Percentiles rank a stretch among this genome's conserved stretches.
These are phyloP conservation scores for Xylaria arbuscula DNA, from an alignment of 2,329 filamentous ascomycete genomes.

Conservation along the genomic window DNA sequence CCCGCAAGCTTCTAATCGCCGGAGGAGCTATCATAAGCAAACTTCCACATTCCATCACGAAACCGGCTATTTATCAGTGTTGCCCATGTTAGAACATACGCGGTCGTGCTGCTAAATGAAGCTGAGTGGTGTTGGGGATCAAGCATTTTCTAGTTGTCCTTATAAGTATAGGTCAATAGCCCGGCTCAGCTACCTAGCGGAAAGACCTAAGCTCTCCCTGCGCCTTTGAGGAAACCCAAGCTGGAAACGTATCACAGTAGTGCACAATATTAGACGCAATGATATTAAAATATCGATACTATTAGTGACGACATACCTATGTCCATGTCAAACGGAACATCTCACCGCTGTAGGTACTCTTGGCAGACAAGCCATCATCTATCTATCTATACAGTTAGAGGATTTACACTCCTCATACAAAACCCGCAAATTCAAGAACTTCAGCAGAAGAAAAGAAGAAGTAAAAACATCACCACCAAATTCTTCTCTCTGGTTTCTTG, in stretches of 20 bases:
- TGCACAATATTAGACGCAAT: too few relatives aligned
- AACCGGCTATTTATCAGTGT: neutral
- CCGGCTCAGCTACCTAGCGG: neutral
- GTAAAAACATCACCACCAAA: neutral
- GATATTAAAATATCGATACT: neutral
- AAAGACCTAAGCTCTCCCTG: neutral
- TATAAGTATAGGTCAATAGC: neutral
- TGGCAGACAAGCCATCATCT: conserved; percentile 12
- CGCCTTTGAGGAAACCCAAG: neutral
- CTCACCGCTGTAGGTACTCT: neutral
- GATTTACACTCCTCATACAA: neutral
- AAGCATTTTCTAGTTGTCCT: neutral
- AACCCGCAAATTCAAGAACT: neutral
- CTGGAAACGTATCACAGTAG: neutral
- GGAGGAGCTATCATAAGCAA: neutral
- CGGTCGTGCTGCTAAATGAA: too few relatives aligned
- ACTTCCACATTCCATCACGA: too few relatives aligned
- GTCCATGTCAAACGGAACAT: neutral
- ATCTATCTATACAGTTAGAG: conserved; percentile 18
- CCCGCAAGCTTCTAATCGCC: too few relatives aligned
- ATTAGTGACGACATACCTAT: conserved; percentile 5
- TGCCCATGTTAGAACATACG: neutral
- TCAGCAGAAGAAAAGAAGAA: neutral
- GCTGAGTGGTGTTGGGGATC: neutral
- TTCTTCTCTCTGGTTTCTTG: neutral